Evolutionary conservation across 1,284 basidiomycete genomes (phyloP).

Genomic region (Ganoderma meredithae): DNA sequence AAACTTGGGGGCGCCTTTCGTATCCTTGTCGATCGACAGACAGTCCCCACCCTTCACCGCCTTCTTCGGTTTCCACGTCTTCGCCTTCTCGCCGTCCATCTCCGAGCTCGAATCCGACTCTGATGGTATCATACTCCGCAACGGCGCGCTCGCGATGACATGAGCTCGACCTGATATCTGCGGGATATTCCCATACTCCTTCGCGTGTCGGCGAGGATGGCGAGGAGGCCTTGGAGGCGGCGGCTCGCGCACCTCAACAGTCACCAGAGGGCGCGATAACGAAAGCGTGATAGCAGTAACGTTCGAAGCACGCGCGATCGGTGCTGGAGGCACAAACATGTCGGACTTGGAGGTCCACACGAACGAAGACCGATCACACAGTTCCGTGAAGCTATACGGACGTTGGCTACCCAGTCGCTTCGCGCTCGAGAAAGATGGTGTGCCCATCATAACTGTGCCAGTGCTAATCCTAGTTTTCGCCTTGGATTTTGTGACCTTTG

Average conservation of each 20-base stretch:
- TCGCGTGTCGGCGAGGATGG: slow-evolving; percentile 15
- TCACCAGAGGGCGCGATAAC: slow-evolving; percentile 11
- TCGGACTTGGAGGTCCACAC: slow-evolving; percentile 35
- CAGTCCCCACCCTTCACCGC: slow-evolving; percentile 10
- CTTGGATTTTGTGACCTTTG: slow-evolving; percentile 4
- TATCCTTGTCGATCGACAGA: slow-evolving; percentile 9
- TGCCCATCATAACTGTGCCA: not conserved
- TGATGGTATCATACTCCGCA: slow-evolving; percentile 17
- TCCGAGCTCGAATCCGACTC: slow-evolving; percentile 14
- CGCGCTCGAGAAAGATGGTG: slow-evolving; percentile 23
- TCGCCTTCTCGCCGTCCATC: slow-evolving; percentile 16
- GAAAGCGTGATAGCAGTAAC: not conserved
- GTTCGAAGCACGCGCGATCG: slow-evolving; percentile 20
- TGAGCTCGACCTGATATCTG: slow-evolving; percentile 14
- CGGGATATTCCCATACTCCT: slow-evolving; percentile 7
- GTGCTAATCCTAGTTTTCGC: slow-evolving; percentile 1
- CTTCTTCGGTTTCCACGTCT: slow-evolving; percentile 12
- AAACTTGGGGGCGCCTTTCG: slow-evolving; percentile 3
- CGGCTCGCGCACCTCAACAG: slow-evolving; percentile 4
- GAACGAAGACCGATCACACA: slow-evolving; percentile 35
- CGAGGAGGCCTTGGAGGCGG: slow-evolving; percentile 5
- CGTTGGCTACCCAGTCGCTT: slow-evolving; percentile 15
- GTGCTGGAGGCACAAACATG: slow-evolving; percentile 27
- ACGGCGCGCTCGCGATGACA: slow-evolving; percentile 22
- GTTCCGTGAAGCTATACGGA: slow-evolving; percentile 39